Conservation (phyloP, 1,284 basidiomycete species). For the Paramarasmius palmivorus region DNA sequence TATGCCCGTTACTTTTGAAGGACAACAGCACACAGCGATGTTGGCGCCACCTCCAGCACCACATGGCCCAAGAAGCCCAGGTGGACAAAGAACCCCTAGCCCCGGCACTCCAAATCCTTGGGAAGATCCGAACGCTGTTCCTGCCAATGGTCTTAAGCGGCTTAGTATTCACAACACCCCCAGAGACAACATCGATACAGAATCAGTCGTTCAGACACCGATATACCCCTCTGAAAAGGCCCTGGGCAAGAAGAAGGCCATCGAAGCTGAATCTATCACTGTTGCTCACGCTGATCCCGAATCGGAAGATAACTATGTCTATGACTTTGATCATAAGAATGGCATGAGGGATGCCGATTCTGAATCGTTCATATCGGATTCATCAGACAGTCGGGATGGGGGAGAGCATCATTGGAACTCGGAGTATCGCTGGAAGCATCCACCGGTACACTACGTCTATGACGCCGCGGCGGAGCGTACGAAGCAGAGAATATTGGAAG, state of each 20-base stretch:
- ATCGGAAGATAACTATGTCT: slow-evolving; percentile 6
- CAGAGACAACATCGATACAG: slow-evolving; percentile 11
- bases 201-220: slow-evolving; percentile 34
- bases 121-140: too few species aligned
- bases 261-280: slow-evolving; percentile 37
- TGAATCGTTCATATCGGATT: neutral
- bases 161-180: neutral
- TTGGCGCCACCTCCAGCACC: slow-evolving; percentile 62
- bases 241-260: slow-evolving; percentile 64
- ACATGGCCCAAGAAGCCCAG: slow-evolving; percentile 68
- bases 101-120: slow-evolving; percentile 26
- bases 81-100: slow-evolving; percentile 49
- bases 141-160: neutral
- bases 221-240: slow-evolving; percentile 73
- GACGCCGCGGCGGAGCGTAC: slow-evolving; percentile 80
- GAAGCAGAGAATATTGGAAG: slow-evolving; percentile 56
- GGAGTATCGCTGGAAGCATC: slow-evolving; percentile 18
- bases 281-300: neutral
- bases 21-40: slow-evolving; percentile 30
- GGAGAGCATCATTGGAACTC: neutral
- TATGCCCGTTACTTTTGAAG: neutral
- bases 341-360: neutral
- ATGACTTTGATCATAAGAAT: neutral
- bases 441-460: slow-evolving; percentile 68
- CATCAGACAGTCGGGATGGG: neutral